Conservation (phyloP, 2,329 filamentous ascomycete species). For the Teratosphaeria viscida region DNA sequence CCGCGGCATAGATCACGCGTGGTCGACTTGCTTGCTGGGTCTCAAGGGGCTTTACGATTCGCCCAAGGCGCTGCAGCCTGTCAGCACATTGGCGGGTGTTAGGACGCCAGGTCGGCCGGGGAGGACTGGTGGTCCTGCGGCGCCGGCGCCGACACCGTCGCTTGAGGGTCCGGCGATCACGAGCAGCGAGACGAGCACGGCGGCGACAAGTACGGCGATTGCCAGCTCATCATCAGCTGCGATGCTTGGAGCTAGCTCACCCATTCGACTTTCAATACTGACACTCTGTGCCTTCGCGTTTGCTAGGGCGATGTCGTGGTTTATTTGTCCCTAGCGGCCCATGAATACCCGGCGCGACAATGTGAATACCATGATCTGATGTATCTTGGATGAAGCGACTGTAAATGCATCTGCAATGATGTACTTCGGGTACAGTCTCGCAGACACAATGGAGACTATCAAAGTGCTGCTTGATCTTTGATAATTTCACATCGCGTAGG, state of each 20-base stretch:
- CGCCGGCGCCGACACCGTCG: not conserved
- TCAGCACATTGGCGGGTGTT: not conserved
- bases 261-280: not conserved
- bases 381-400: too few relatives aligned
- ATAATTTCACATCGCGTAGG: too few relatives aligned
- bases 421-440: too few relatives aligned
- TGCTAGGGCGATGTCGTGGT: not conserved
- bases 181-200: not conserved
- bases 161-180: not conserved
- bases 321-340: not conserved
- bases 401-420: too few relatives aligned
- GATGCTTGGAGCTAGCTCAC: not conserved
- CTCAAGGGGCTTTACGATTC: slow-evolving; percentile 22
- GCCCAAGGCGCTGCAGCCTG: slow-evolving; percentile 2
- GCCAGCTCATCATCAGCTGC: not conserved
- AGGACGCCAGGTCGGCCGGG: not conserved
- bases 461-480: too few relatives aligned
- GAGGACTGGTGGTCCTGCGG: not conserved
- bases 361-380: too few relatives aligned
- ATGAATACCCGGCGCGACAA: not conserved
- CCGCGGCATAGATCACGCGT: slow-evolving; percentile 15
- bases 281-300: not conserved
- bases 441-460: too few relatives aligned
- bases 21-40: slow-evolving; percentile 18
- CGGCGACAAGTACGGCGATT: not conserved